Evolutionary conservation across 257 asterid genomes (phyloP), one percentile per base, ranked within the genome.

Genomic region (Jacaranda copaia): DNA sequence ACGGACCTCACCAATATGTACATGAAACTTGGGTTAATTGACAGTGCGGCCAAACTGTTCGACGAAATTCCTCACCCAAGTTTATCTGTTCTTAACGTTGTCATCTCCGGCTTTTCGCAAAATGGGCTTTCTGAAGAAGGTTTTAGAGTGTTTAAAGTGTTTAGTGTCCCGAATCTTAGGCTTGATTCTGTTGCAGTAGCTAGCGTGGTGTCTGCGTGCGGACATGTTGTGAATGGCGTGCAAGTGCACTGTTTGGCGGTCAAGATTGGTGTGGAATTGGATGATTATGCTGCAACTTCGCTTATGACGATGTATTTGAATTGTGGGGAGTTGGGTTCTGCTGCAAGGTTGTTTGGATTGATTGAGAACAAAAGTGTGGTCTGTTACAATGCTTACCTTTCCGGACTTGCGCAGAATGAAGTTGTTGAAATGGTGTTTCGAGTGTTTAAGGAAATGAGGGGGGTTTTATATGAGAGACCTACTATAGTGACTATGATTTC

Each of bases 201-300:
- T 58, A 84, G 91, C 65, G 84, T 84, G 72, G 73, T 82, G 62
- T 84, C 98, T 39, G 86, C 85, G 0, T 87, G 97, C 76, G 84
- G 63, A 7, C 70, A 52, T 75, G 81, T 79, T 0, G 76, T 61
- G 7, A 79, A 68, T 71, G 97, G 97, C 9, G 42, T 57, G 72
- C 97, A 90, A 76, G 66, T 90, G 85, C 97, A 91, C 80, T 89
- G 93, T 75, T 82, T 89, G 88, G 96, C 90, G 18, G 62, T 90
- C 57, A 93, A 95, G 93, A 81, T 89, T 82, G 96, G 96, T 19
- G 91, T 87, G 64, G 96, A 90, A 52, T 55, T 62, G 71, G 88
- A 89, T 72, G 83, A 82, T 60, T 90, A 88, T 60, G 93, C 80
- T 0, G 89, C 87, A 0, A 88, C 98, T 0, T 88, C 99, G 3